These are phyloP conservation scores for Cryomyces antarcticus DNA, from an alignment of 495 filamentous ascomycete genomes.

Conservation along the genomic window DNA sequence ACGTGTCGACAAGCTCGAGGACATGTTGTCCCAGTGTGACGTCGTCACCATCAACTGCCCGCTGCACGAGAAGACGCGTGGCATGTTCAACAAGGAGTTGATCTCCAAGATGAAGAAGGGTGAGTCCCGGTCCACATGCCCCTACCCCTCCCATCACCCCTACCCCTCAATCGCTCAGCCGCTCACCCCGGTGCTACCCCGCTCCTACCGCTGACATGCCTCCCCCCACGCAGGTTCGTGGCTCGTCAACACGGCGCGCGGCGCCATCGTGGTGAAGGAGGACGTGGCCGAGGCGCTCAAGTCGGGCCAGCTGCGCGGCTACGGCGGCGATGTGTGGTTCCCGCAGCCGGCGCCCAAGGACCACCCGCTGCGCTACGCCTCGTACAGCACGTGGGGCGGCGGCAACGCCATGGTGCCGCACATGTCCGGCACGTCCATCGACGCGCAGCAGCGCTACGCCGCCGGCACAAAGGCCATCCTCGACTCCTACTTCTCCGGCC, in stretches of 20 bases:
- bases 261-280: conserved; percentile 98
- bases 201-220: neutral
- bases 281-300: conserved; percentile 90
- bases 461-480: conserved; percentile 76
- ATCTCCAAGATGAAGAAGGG: conserved; percentile 98
- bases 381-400: conserved; percentile 77
- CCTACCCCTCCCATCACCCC: neutral
- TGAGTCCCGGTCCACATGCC: conserved; percentile 14
- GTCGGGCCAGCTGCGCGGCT: conserved; percentile 83
- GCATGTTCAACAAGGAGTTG: conserved; percentile 98
- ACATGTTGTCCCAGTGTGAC: conserved; percentile 89
- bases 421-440: conserved; percentile 93
- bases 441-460: conserved; percentile 92
- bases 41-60: conserved; percentile 99
- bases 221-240: conserved; percentile 41
- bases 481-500: conserved; percentile 72
- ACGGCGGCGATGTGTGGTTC: conserved; percentile 91
- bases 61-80: conserved; percentile 88
- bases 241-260: conserved; percentile 96
- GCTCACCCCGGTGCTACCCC: neutral
- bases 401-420: conserved; percentile 97
- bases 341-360: conserved; percentile 88
- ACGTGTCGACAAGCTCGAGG: conserved; percentile 71
- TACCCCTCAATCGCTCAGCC: neutral
- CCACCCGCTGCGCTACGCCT: conserved; percentile 75